Base-by-base conservation (phyloP, 169 alveolate species). In the Plasmodium sp. region DNA sequence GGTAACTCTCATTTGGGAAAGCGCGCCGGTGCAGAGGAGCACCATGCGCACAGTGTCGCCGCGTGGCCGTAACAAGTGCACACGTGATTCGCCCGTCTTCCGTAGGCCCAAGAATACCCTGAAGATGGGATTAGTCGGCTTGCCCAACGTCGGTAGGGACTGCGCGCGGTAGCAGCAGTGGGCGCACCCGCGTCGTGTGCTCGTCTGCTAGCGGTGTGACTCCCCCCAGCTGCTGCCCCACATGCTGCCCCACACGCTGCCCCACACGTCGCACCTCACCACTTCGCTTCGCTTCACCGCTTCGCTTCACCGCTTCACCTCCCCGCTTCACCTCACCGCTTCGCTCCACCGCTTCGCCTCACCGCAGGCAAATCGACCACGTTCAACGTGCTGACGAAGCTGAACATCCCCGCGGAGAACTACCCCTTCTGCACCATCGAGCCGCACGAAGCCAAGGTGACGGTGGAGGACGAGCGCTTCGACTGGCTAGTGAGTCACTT, bases 61-160 rank as follows among this genome's bases (percentile, higher is more conserved):
- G 22, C 9, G 27, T 51, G 62, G 9, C 54, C 54, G 12, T 51
- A 51, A 51, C 27, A 51, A 51, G 62, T 51, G 27, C 62, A 51
- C 12, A 16, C 45, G 34, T 5, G n/a, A 43, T 62, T 43, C 31
- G 33, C n/a, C 62, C 81, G 7, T 36, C 33, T 51, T 67, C 14
- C 14, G 82, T 34, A 92, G 99, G 93, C 99, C 99, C 18, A 95
- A 96, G 71, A 97, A 97, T 77, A 97, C 97, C 75, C 96, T 99
- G 39, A 98, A 98, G 93, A 99, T 99, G 99, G 99, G 99, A 39
- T 96, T 99, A 33, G 99, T 99, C 12, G 99, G 99, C 16, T 96
- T 99, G 51, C 99, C 99, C 6, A 99, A 99, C 91, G 99, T 98
- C 0, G 99, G 99, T 79, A 99, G 98, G 96, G 98, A 99, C 6